A percentile compares a stretch with the other conserved stretches of the same genome.
These are phyloP conservation scores for Echeveria elegans DNA, from an alignment of 164 flowering plant genomes.

Conservation along the genomic window DNA sequence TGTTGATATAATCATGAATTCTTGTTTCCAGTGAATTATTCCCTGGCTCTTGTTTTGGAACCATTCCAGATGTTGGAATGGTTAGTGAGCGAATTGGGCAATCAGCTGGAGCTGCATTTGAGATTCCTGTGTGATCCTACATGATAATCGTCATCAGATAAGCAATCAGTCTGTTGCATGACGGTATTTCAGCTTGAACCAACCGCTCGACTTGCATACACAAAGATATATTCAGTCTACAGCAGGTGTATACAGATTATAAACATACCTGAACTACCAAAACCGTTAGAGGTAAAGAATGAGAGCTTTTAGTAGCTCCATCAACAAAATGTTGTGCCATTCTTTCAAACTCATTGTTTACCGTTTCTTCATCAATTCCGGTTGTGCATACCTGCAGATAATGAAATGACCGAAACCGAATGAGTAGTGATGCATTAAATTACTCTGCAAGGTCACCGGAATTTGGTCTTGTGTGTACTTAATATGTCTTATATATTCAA, in stretches of 20 bases:
- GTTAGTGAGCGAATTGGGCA: constrained; percentile 54
- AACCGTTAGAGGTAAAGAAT: constrained; percentile 62
- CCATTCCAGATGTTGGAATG: constrained; percentile 30
- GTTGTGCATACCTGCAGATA: constrained; percentile 48
- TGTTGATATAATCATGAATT: constrained; percentile 74
- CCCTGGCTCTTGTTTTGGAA: constrained; percentile 14
- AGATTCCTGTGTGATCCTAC: constrained; percentile 92
- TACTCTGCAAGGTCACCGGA: background rate
- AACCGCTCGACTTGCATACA: background rate
- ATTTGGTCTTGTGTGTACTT: background rate
- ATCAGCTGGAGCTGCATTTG: constrained; percentile 90
- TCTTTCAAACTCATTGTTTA: constrained; percentile 47
- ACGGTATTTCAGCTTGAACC: background rate
- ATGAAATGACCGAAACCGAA: background rate
- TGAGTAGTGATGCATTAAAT: background rate
- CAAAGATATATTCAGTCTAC: background rate
- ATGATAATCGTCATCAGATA: constrained; percentile 12
- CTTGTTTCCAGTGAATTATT: constrained; percentile 34
- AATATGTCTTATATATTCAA: background rate
- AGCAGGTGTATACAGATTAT: background rate
- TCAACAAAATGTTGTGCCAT: constrained; percentile 48
- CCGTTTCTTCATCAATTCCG: constrained; percentile 40
- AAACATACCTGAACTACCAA: constrained; percentile 70
- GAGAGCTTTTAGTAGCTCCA: constrained; percentile 48
- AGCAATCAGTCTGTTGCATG: constrained; percentile 1